Base-by-base conservation (phyloP, 2,329 filamentous ascomycete species). In the Claviceps lovelessii region DNA sequence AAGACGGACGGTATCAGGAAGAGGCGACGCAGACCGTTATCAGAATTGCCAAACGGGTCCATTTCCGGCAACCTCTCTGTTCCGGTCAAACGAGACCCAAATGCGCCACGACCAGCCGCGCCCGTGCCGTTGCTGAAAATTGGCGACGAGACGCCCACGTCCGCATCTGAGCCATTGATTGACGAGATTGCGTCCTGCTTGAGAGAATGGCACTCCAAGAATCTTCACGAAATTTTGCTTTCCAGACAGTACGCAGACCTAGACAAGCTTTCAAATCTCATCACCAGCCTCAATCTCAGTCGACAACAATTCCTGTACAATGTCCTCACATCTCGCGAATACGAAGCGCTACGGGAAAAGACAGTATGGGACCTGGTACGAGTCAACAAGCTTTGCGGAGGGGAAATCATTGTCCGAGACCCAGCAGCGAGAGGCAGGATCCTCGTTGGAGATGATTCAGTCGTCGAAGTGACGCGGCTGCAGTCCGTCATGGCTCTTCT, bases 41-140 rank as follows among this genome's bases (percentile, higher is more conserved):
- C 60, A 54, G 70, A 72, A 46, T 63, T 71, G 9, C 62, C 69
- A 29, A 73, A 74, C 55, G 72, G 71, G 52, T 66, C 66, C 5
- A 61, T 65, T 9, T 72, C 65, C 7, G 72, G 70, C 35, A 72
- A 63, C 23, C 67, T 79, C 23, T 77, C 78, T 9, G 62, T 75
- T 4, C 72, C 74, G 5, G 66, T 76, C 50, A 71, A 73, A 59
- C 80, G 84, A 58, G 81, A 90, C 62, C 83, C 84, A 1, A 76
- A 80, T 65, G 80, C 75, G 29, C 83, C 84, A 11, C 89, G 88
- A 62, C 93, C 91, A 35, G 81, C 89, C 11, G 94, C 94, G 11
- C 93, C 93, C 0, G 90, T 98, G 9, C 93, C 93, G 5, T 93
- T 97, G 86, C 78, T 98, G 53, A 95, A 96, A 69, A 91, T 98